Evolutionary conservation across 2,329 filamentous ascomycete genomes (phyloP).

Genomic region (Ascochyta pisi): DNA sequence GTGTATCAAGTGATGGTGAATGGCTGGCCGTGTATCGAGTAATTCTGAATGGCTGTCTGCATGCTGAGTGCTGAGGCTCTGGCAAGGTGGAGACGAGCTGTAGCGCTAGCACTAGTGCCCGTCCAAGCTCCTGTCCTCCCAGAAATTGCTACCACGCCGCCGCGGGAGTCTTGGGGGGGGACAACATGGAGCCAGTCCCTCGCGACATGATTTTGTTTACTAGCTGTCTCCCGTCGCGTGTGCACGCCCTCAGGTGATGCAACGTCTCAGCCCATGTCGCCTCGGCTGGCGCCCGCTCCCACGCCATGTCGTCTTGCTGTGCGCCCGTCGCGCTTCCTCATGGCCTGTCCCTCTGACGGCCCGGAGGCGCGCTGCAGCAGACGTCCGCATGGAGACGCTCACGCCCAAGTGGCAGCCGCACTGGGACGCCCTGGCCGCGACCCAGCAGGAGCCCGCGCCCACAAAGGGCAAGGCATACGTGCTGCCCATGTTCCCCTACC

Average conservation of each 20-base stretch:
- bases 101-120: too few relatives aligned
- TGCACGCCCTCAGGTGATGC: conserved; percentile 37
- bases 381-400: conserved; percentile 21
- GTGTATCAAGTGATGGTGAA: too few relatives aligned
- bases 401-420: conserved; percentile 60
- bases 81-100: conserved; percentile 6
- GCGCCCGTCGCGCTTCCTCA: conserved; percentile 3
- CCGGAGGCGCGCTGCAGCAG: conserved; percentile 13
- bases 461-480: conserved; percentile 66
- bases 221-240: conserved; percentile 20
- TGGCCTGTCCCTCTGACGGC: conserved; percentile 17
- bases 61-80: neutral
- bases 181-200: too few relatives aligned
- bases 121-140: too few relatives aligned
- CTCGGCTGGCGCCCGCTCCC: conserved; percentile 30
- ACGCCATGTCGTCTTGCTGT: conserved; percentile 8
- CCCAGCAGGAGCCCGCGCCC: conserved; percentile 19
- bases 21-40: too few relatives aligned
- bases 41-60: too few relatives aligned
- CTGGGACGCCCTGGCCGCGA: conserved; percentile 49
- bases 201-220: conserved; percentile 1
- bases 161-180: too few relatives aligned
- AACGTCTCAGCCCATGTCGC: conserved; percentile 32
- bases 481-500: conserved; percentile 92
- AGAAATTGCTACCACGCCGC: too few relatives aligned